These are phyloP conservation scores for Fonsecaea pugnacius DNA, from an alignment of 2,329 filamentous ascomycete genomes.

Conservation along the genomic window DNA sequence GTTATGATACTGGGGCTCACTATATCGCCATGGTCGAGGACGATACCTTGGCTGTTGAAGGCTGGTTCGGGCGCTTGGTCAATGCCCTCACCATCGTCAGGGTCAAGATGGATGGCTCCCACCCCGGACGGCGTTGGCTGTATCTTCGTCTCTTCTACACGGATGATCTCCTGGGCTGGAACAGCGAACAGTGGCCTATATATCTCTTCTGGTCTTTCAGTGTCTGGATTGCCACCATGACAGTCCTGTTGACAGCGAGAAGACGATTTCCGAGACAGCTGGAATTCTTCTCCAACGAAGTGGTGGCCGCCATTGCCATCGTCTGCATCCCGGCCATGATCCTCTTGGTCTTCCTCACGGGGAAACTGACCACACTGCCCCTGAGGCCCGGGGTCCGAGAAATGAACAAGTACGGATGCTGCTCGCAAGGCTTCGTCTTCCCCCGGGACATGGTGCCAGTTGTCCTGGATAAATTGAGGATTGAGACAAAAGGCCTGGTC, in stretches of 20 bases:
- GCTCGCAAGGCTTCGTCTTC: constrained; percentile 52
- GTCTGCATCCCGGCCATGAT: constrained; percentile 42
- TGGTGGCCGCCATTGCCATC: constrained; percentile 39
- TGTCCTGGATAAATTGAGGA: constrained; percentile 42
- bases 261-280: constrained; percentile 17
- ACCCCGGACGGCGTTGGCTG: constrained; percentile 38
- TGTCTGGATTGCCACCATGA: constrained; percentile 21
- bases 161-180: constrained; percentile 53
- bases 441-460: constrained; percentile 41
- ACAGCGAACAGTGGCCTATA: constrained; percentile 47
- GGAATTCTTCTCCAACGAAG: constrained; percentile 33
- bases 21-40: constrained; percentile 55
- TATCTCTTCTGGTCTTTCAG: constrained; percentile 46
- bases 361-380: constrained; percentile 46
- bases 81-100: constrained; percentile 44
- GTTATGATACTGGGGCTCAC: too few relatives aligned
- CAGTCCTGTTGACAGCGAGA: constrained; percentile 25
- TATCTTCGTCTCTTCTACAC: constrained; percentile 56
- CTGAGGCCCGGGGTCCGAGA: constrained; percentile 44
- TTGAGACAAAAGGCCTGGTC: constrained; percentile 43
- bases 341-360: constrained; percentile 48
- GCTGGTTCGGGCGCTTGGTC: constrained; percentile 52
- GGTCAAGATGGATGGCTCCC: constrained; percentile 36
- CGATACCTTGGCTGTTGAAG: constrained; percentile 53
- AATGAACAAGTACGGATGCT: constrained; percentile 52